These are phyloP conservation scores for Aspergillus sp. DNA, from an alignment of 2,329 filamentous ascomycete genomes.

Conservation along the genomic window DNA sequence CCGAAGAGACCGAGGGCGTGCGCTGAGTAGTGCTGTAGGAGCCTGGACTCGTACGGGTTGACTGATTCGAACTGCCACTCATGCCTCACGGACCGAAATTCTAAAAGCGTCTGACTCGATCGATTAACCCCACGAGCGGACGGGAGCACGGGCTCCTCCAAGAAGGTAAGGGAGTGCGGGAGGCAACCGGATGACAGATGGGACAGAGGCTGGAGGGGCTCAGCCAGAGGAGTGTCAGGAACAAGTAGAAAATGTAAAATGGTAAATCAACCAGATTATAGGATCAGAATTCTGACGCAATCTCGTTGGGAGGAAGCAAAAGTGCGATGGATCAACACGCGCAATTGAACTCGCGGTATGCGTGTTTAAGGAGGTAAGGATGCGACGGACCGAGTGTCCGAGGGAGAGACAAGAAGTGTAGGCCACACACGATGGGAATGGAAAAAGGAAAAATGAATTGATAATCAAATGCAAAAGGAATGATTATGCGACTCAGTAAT, in stretches of 20 bases:
- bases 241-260: not conserved
- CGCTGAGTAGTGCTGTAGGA: constrained; percentile 43
- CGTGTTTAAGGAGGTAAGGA: constrained; percentile 16
- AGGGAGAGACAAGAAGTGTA: constrained; percentile 18
- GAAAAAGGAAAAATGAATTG: constrained; percentile 1
- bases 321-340: constrained; percentile 15
- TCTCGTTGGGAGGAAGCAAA: not conserved
- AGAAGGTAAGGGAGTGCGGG: constrained; percentile 19
- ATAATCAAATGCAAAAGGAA: constrained; percentile 13
- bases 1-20: constrained; percentile 43
- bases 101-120: constrained; percentile 12
- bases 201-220: constrained; percentile 1
- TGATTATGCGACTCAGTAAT: constrained; percentile 12
- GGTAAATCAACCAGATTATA: not conserved
- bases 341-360: constrained; percentile 11
- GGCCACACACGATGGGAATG: constrained; percentile 11
- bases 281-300: not conserved
- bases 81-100: constrained; percentile 35
- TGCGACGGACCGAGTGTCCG: constrained; percentile 25
- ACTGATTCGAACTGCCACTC: constrained; percentile 46
- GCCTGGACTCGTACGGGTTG: constrained; percentile 45
- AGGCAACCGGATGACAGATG: constrained; percentile 19
- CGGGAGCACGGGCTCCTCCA: constrained; percentile 18
- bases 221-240: constrained; percentile 2
- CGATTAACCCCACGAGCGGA: constrained; percentile 17